Percentiles rank a stretch among this genome's conserved stretches.
phyloP scores from a whole-genome alignment of 768 basidiomycete genomes.

The Tremella yokohamensis region DNA sequence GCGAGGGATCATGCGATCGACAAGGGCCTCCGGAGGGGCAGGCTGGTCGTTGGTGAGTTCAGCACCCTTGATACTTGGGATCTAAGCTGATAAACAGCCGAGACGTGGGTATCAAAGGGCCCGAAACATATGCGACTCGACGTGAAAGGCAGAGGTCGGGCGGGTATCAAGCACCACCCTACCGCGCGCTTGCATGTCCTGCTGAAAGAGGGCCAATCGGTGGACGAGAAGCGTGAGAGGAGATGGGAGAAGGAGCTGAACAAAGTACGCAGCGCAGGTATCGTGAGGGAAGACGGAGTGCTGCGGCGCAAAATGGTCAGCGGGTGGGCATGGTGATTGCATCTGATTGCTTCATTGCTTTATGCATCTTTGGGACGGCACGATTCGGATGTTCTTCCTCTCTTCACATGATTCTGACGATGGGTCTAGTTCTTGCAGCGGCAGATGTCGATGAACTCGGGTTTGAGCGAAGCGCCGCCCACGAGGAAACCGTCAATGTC shows the following conservation, averaged over 20 bases:
- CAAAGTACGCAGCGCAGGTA: slow-evolving; percentile 73
- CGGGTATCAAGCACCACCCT: slow-evolving; percentile 71
- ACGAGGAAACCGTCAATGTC: slow-evolving; percentile 99
- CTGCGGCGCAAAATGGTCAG: slow-evolving; percentile 46
- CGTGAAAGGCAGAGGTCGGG: slow-evolving; percentile 75
- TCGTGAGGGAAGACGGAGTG: slow-evolving; percentile 66
- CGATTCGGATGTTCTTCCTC: not conserved
- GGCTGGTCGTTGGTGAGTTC: slow-evolving; percentile 75
- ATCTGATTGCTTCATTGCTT: not conserved
- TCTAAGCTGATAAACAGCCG: slow-evolving; percentile 57
- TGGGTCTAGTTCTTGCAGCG: slow-evolving; percentile 54
- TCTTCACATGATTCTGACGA: not conserved
- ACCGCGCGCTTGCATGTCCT: slow-evolving; percentile 71
- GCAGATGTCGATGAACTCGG: slow-evolving; percentile 90
- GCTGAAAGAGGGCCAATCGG: slow-evolving; percentile 74
- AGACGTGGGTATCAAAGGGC: slow-evolving; percentile 93
- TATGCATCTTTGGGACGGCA: not conserved
- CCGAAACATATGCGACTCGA: slow-evolving; percentile 65
- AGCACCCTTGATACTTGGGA: not conserved
- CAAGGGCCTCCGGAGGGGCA: slow-evolving; percentile 68
- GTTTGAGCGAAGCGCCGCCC: slow-evolving; percentile 95
- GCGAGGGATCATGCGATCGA: slow-evolving; percentile 83
- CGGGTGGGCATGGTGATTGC: slow-evolving; percentile 46
- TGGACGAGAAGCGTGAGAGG: slow-evolving; percentile 62
- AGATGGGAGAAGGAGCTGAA: slow-evolving; percentile 66